phyloP scores from a whole-genome alignment of 345 rosid species.

The Citrus cavaleriei region DNA sequence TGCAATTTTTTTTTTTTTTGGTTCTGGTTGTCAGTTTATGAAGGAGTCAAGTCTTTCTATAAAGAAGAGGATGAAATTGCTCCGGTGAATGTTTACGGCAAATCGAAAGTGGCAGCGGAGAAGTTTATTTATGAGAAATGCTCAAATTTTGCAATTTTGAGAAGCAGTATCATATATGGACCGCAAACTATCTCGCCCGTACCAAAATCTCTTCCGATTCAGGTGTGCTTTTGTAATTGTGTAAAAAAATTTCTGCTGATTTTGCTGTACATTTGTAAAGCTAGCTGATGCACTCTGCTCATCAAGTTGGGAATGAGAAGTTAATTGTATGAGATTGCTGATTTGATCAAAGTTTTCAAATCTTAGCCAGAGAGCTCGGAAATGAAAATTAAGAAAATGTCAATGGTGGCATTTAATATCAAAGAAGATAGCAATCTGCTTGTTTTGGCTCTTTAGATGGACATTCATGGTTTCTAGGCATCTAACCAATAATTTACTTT shows the following conservation, averaged over 20 bases:
- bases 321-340: background rate
- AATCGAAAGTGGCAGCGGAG: slow-evolving; percentile 87
- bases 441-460: background rate
- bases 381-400: background rate
- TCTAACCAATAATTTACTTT: background rate
- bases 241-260: background rate
- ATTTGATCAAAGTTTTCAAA: too few species aligned
- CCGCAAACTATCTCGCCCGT: slow-evolving; percentile 86
- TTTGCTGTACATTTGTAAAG: background rate
- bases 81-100: slow-evolving; percentile 83
- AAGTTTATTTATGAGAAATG: slow-evolving; percentile 51
- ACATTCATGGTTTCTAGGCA: background rate
- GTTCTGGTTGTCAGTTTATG: slow-evolving; percentile 48
- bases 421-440: background rate
- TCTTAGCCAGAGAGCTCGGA: background rate
- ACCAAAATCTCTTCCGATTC: slow-evolving; percentile 82
- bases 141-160: slow-evolving; percentile 66
- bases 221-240: slow-evolving; percentile 37
- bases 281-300: background rate
- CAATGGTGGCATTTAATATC: background rate
- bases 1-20: background rate
- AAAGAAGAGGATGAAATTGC: slow-evolving; percentile 79
- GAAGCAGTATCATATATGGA: slow-evolving; percentile 86
- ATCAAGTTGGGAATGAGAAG: background rate
- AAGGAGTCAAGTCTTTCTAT: slow-evolving; percentile 84